Base-by-base conservation (phyloP, 2,329 filamentous ascomycete species). In the Paecilomyces niveus region DNA sequence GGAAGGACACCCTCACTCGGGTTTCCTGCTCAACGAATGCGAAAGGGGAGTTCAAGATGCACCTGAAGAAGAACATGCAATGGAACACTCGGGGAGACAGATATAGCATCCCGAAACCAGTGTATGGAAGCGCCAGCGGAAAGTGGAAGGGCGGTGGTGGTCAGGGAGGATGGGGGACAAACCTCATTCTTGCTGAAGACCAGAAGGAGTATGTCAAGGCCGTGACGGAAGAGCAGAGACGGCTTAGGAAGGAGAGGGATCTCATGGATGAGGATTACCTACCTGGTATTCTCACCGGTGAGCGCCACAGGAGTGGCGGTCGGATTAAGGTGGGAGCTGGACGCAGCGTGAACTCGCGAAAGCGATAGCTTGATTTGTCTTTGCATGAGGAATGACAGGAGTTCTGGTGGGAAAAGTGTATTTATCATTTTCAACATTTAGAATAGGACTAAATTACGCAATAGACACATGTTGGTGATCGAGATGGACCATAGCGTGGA, bases 231-330 rank as follows among this genome's bases (percentile, higher is more conserved):
- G 84, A 89, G 70, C 84, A 82, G 66, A 84, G 88, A 66, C 68
- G 69, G 49, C 67, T 68, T 52, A 79, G 78, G 56, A 87, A 87
- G 69, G 85, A 89, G 71, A 87, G 85, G 69, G 91, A 96, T 74
- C 76, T 96, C 58, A 95, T 97, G 93, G 93, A 97, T 70, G 88
- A 95, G 70, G 93, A 99, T 74, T 96, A 92, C 72, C 75, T 97
- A 62, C 94, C 94, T 0, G 81, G 85, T 33, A 89, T 99, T 54
- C 71, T 99, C 69, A 94, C 86, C 0, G 94, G 94, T 0, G 86
- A 92, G 67, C 81, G 93, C 64, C 82, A 78, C 7, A 83, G 83
- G 53, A 76, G 76, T 3, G 83, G 84, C 1, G 89, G 88, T 0
- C 87, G 85, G 74, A 84, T 90, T 60, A 88, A 85, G 69, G 86